A percentile compares a stretch with the other conserved stretches of the same genome.
phyloP scores from a whole-genome alignment of 176 grass and related monocot species.

The Phoenix roebelenii region DNA sequence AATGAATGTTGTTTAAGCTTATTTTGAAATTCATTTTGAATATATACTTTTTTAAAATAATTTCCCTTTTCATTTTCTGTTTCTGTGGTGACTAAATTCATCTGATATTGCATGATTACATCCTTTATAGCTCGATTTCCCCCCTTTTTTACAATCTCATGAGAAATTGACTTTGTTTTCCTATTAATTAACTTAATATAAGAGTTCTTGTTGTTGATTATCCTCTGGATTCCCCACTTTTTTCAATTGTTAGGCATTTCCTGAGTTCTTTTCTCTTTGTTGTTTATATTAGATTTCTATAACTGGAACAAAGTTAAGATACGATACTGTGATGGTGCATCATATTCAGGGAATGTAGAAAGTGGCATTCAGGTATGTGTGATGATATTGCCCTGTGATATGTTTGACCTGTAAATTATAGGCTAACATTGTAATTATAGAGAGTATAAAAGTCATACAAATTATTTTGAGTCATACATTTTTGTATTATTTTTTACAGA shows the following conservation, averaged over 20 bases:
- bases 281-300: slow-evolving; percentile 43
- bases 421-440: neutral
- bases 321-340: slow-evolving; percentile 75
- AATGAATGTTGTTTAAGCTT: no score
- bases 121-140: no score
- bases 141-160: no score
- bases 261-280: neutral
- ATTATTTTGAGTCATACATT: slow-evolving; percentile 21
- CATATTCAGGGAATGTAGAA: slow-evolving; percentile 50
- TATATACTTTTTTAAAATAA: no score
- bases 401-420: neutral
- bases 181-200: no score
- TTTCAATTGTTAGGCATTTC: slow-evolving; percentile 1
- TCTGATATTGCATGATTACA: no score
- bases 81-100: no score
- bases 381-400: neutral
- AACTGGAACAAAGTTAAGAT: slow-evolving; percentile 79
- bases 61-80: no score
- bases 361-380: slow-evolving; percentile 22
- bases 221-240: neutral
- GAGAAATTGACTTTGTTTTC: no score
- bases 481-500: no score
- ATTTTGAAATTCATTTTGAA: no score
- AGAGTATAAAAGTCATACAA: neutral
- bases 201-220: no score